Conservation (phyloP, 129 eudicot genomes). For the Logfia minima region DNA sequence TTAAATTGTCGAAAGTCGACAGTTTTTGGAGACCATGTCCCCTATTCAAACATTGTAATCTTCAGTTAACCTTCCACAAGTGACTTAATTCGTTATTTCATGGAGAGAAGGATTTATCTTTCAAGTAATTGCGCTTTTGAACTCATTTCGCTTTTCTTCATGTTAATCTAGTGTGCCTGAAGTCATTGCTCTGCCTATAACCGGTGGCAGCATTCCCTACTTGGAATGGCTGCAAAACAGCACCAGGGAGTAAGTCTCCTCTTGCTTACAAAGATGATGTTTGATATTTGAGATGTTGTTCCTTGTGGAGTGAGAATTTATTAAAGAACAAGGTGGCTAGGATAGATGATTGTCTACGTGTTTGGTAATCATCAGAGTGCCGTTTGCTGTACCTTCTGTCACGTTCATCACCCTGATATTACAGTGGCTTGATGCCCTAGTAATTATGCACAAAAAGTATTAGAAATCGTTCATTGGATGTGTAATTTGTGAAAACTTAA, state of each 20-base stretch:
- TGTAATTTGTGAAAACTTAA: background rate
- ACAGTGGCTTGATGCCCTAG: background rate
- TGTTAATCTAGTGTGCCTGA: conserved; percentile 66
- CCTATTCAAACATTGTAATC: background rate
- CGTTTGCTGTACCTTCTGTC: background rate
- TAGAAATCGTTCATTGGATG: background rate
- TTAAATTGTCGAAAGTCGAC: background rate
- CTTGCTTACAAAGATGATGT: background rate
- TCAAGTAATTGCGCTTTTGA: background rate
- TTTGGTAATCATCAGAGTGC: background rate
- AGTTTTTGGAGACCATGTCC: background rate
- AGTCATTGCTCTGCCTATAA: conserved; percentile 43
- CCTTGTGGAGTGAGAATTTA: background rate
- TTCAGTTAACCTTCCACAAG: background rate
- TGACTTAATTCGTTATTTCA: too few relatives aligned
- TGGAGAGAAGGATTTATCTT: background rate
- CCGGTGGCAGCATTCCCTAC: conserved; percentile 37
- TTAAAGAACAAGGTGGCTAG: background rate
- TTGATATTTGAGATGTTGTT: background rate
- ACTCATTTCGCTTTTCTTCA: background rate
- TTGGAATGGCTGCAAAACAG: conserved; percentile 41
- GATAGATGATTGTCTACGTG: background rate
- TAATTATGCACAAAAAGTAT: background rate
- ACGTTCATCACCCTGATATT: background rate
- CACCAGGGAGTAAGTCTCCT: conserved; percentile 32